These are phyloP conservation scores for Monosporozyma yasuniensis DNA, from an alignment of 805 yeast genomes.

Conservation along the genomic window DNA sequence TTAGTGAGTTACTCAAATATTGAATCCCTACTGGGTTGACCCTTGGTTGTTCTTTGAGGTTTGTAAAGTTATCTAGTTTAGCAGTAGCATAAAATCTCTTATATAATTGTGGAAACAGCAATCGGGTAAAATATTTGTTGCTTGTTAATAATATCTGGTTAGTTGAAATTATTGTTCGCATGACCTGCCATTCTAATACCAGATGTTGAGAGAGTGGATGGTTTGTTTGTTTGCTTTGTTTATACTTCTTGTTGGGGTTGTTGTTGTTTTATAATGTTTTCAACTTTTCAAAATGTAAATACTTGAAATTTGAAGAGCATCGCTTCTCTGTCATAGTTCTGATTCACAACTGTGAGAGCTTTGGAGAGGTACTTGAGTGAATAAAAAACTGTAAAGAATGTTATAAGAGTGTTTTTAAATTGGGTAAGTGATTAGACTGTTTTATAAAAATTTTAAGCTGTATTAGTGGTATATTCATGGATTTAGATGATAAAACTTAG, in stretches of 20 bases:
- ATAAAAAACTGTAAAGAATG: no score
- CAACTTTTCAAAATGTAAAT: neutral
- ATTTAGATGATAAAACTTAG: no score
- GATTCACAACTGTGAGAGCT: neutral
- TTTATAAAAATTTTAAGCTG: no score
- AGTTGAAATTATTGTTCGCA: neutral
- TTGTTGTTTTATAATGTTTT: neutral
- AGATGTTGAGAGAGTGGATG: neutral
- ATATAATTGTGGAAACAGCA: neutral
- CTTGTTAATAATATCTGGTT: neutral
- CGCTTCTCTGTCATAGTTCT: neutral
- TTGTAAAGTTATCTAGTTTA: neutral
- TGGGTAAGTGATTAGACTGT: no score
- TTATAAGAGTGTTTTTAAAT: no score
- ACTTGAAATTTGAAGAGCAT: neutral
- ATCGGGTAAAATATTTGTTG: neutral
- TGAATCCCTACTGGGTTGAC: conserved; percentile 77
- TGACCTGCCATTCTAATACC: neutral
- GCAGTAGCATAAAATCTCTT: neutral
- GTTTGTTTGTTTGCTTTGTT: neutral
- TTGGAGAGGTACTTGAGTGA: no score
- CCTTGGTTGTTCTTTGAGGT: conserved; percentile 38
- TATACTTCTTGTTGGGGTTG: neutral
- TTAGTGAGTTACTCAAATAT: conserved; percentile 53
- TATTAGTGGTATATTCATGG: no score